A percentile compares a stretch with the other conserved stretches of the same genome.
These are phyloP conservation scores for Lophiostoma macrostomum DNA, from an alignment of 495 filamentous ascomycete species.

Conservation along the genomic window DNA sequence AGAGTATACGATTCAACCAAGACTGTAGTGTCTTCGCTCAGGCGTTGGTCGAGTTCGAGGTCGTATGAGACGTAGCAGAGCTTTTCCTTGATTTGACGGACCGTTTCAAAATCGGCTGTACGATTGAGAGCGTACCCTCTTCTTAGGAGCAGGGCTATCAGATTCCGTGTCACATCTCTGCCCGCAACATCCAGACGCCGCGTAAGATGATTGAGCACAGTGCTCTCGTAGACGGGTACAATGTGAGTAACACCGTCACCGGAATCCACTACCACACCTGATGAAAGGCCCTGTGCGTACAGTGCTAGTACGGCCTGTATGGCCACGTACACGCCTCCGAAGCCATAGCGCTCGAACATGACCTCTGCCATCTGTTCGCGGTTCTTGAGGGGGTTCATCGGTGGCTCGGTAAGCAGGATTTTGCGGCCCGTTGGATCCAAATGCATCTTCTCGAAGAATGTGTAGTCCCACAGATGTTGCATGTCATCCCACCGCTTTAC, in stretches of 20 bases:
- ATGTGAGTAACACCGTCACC: conserved; percentile 98
- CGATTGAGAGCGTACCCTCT: conserved; percentile 96
- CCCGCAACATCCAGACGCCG: conserved; percentile 90
- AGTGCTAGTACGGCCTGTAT: conserved; percentile 97
- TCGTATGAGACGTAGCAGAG: conserved; percentile 99
- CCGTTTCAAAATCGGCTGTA: conserved; percentile 98
- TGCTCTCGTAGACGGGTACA: conserved; percentile 95
- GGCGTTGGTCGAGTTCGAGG: conserved; percentile 88
- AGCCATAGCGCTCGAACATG: conserved; percentile 96
- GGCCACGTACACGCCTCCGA: conserved; percentile 96
- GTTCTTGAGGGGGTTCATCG: conserved; percentile 95
- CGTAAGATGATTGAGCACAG: conserved; percentile 95
- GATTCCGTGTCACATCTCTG: conserved; percentile 93
- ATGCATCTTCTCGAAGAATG: conserved; percentile 93
- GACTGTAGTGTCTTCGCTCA: conserved; percentile 96
- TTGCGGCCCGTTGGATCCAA: conserved; percentile 89
- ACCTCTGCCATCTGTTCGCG: conserved; percentile 96
- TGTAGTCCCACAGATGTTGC: conserved; percentile 99
- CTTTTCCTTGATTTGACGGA: conserved; percentile 95
- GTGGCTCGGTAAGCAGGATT: conserved; percentile 96
- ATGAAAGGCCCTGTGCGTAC: conserved; percentile 95
- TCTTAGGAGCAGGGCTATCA: conserved; percentile 91
- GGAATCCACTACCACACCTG: conserved; percentile 95
- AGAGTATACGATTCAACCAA: conserved; percentile 96
- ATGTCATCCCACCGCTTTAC: conserved; percentile 99